Evolutionary conservation across 1,139 yeast genomes (phyloP).

Genomic region (Scheffersomyces parashehatae): DNA sequence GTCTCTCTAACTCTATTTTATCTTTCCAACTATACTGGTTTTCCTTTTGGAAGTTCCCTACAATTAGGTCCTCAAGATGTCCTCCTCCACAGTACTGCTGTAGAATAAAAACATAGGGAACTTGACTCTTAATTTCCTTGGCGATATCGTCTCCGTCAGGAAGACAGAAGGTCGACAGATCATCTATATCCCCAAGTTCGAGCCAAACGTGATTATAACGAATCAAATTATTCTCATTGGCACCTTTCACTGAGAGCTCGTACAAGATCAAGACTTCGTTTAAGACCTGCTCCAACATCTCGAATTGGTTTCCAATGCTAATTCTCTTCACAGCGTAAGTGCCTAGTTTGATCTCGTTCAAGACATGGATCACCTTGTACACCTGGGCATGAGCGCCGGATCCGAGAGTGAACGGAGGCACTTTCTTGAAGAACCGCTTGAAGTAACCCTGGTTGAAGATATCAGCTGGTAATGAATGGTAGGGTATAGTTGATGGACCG

Average conservation of each 20-base stretch:
- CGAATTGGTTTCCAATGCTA: slow-evolving; percentile 74
- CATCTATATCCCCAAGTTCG: slow-evolving; percentile 65
- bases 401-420: slow-evolving; percentile 52
- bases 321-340: slow-evolving; percentile 82
- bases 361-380: slow-evolving; percentile 74
- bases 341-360: slow-evolving; percentile 73
- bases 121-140: slow-evolving; percentile 18
- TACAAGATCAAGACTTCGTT: slow-evolving; percentile 72
- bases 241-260: slow-evolving; percentile 43
- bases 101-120: slow-evolving; percentile 81
- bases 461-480: slow-evolving; percentile 31
- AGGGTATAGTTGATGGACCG: slow-evolving; percentile 1
- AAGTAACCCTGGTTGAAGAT: slow-evolving; percentile 76
- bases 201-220: slow-evolving; percentile 92
- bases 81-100: slow-evolving; percentile 92
- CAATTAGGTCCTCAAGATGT: slow-evolving; percentile 69
- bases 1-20: slow-evolving; percentile 25
- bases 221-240: slow-evolving; percentile 60
- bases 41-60: slow-evolving; percentile 27
- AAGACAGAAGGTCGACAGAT: slow-evolving; percentile 34
- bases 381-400: slow-evolving; percentile 86
- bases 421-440: slow-evolving; percentile 59
- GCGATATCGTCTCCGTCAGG: slow-evolving; percentile 11
- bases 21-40: slow-evolving; percentile 26
- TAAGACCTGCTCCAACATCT: slow-evolving; percentile 67